phyloP scores from a whole-genome alignment of 352 stramenopile species.

The Globisporangium rhizosaccharum region DNA sequence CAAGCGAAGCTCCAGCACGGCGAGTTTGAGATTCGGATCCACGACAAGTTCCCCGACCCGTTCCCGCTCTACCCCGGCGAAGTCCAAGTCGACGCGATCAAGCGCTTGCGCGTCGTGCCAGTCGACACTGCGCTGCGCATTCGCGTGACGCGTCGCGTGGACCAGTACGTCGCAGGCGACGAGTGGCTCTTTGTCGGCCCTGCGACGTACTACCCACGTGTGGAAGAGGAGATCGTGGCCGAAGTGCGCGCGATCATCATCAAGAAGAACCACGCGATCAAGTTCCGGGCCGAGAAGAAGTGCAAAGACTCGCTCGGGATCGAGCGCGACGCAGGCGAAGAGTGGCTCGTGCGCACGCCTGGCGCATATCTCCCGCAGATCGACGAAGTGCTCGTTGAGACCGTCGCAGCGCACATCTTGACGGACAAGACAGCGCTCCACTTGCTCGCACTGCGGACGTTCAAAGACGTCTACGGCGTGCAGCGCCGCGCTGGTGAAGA shows the following conservation, averaged over 20 bases:
- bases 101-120: slow-evolving; percentile 50
- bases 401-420: slow-evolving; percentile 55
- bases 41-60: slow-evolving; percentile 67
- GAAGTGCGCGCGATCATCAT: slow-evolving; percentile 58
- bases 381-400: slow-evolving; percentile 62
- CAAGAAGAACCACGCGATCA: slow-evolving; percentile 77
- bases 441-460: slow-evolving; percentile 59
- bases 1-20: slow-evolving; percentile 78
- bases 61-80: slow-evolving; percentile 75
- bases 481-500: slow-evolving; percentile 72
- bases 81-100: slow-evolving; percentile 48
- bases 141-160: slow-evolving; percentile 55
- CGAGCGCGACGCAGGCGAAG: slow-evolving; percentile 59
- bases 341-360: slow-evolving; percentile 72
- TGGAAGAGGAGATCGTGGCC: slow-evolving; percentile 63
- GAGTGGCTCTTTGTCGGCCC: slow-evolving; percentile 76
- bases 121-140: slow-evolving; percentile 60
- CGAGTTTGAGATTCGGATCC: slow-evolving; percentile 72
- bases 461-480: slow-evolving; percentile 68
- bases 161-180: slow-evolving; percentile 49
- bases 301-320: slow-evolving; percentile 61
- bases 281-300: slow-evolving; percentile 79
- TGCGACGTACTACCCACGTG: slow-evolving; percentile 66
- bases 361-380: slow-evolving; percentile 75
- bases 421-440: slow-evolving; percentile 62